Percentiles rank a stretch among this genome's conserved stretches.
Conservation (phyloP, 1,284 basidiomycete species). For the Caloboletus inedulis region DNA sequence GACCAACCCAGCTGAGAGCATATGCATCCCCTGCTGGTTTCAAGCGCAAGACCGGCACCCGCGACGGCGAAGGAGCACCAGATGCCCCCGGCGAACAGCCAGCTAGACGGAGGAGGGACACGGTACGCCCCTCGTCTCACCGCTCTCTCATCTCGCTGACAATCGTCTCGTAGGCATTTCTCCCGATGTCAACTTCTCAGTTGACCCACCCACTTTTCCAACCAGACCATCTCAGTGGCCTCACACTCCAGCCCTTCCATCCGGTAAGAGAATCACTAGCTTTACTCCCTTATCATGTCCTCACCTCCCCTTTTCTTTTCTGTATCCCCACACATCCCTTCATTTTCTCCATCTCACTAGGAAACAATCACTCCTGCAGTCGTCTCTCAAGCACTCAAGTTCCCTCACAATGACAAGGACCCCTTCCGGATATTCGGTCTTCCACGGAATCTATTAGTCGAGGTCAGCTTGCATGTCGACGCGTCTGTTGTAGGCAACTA, state of each 20-base stretch:
- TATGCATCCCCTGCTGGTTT: slow-evolving; percentile 27
- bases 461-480: slow-evolving; percentile 45
- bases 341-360: slow-evolving; percentile 1
- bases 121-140: slow-evolving; percentile 8
- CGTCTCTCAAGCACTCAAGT: slow-evolving; percentile 32
- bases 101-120: slow-evolving; percentile 28
- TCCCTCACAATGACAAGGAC: slow-evolving; percentile 41
- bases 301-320: neutral
- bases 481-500: neutral
- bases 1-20: slow-evolving; percentile 1
- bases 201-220: slow-evolving; percentile 54
- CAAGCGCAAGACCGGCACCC: slow-evolving; percentile 22
- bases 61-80: slow-evolving; percentile 8
- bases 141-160: slow-evolving; percentile 1
- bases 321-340: neutral
- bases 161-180: slow-evolving; percentile 23
- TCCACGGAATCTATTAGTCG: slow-evolving; percentile 60
- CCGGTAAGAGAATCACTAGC: slow-evolving; percentile 19
- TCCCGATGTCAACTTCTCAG: slow-evolving; percentile 36
- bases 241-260: slow-evolving; percentile 43
- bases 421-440: slow-evolving; percentile 60
- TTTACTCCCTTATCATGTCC: neutral
- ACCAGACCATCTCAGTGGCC: slow-evolving; percentile 53
- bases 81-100: slow-evolving; percentile 23
- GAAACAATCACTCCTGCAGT: slow-evolving; percentile 32